Base-by-base conservation (phyloP, 179 eudicot species). In the Beta macrorhiza region DNA sequence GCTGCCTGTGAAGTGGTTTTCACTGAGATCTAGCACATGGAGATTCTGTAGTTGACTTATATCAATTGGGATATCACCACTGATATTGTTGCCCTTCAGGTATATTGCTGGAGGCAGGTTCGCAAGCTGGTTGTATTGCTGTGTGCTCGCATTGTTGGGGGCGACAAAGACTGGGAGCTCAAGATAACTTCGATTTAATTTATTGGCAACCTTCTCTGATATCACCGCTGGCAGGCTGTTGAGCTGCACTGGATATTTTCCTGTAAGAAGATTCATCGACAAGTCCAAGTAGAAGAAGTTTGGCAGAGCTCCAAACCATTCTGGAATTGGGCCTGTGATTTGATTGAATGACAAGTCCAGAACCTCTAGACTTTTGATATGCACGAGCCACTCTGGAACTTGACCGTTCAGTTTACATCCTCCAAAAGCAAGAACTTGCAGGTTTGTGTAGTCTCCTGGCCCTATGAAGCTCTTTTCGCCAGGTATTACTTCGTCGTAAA, bases 101-200 rank as follows among this genome's bases (percentile, higher is more conserved):
- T 92, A 88, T 73, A 95, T 82, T 17, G 98, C 94, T 20, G 98
- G 93, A 13, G 98, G 98, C 62, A 95, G 87, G 85, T 75, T 87
- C 15, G 91, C 85, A 22, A 95, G 93, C 90, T 93, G 98, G 85
- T 88, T 89, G 86, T 95, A 95, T 76, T 95, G 97, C 89, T 85
- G 86, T 42, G 76, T 77, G 47, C 93, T 92, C 10, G 85, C 89
- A 56, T 93, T 93, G 79, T 91, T 84, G 1, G 99, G 95, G 42
- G 87, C 85, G 16, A 95, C 95, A 86, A 90, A 93, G 32, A 95
- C 90, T 0, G 99, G 99, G 77, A 95, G 90, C 82, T 92, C 94
- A 62, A 95, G 87, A 73, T 89, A 88, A 74, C 89, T 90, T 32
- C 82, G 83, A 77, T 89, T 88, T 73, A 92, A 79, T 17, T 83